Evolutionary conservation across 2,329 filamentous ascomycete species (phyloP).

Genomic region (Xylaria multiplex): DNA sequence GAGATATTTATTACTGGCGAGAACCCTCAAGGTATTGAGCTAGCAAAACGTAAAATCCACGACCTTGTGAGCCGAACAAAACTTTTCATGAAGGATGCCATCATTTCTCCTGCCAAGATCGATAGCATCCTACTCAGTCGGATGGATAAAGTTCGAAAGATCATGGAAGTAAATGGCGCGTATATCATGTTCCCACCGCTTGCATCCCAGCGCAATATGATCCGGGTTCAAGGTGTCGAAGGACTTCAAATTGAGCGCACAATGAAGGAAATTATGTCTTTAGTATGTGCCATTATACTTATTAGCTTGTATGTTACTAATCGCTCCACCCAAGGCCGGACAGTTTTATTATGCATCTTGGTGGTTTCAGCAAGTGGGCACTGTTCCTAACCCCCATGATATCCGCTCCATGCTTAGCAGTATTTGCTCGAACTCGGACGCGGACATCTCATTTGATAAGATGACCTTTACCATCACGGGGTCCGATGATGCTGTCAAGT

Average conservation of each 20-base stretch:
- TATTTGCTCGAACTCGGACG: slow-evolving; percentile 95
- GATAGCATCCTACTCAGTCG: slow-evolving; percentile 92
- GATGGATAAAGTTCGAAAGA: slow-evolving; percentile 96
- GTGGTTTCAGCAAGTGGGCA: slow-evolving; percentile 86
- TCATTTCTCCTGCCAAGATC: slow-evolving; percentile 89
- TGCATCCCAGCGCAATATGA: slow-evolving; percentile 82
- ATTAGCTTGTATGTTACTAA: slow-evolving; percentile 30
- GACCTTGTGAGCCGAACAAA: slow-evolving; percentile 84
- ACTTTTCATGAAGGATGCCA: slow-evolving; percentile 90
- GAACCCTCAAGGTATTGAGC: slow-evolving; percentile 81
- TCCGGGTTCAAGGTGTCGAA: slow-evolving; percentile 92
- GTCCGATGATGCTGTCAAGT: slow-evolving; percentile 95
- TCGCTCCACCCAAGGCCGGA: slow-evolving; percentile 71
- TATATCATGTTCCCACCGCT: slow-evolving; percentile 92
- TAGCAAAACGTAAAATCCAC: slow-evolving; percentile 90
- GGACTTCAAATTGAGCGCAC: slow-evolving; percentile 94
- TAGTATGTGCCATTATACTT: slow-evolving; percentile 66
- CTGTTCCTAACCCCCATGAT: slow-evolving; percentile 73
- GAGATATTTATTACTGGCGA: slow-evolving; percentile 97
- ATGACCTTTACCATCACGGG: slow-evolving; percentile 93
- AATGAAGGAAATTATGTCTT: slow-evolving; percentile 92
- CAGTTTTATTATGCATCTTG: slow-evolving; percentile 98
- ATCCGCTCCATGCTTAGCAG: slow-evolving; percentile 92
- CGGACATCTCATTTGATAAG: slow-evolving; percentile 94
- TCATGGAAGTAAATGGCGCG: slow-evolving; percentile 95